These are phyloP conservation scores for Boletellus ananas DNA, from an alignment of 768 basidiomycete species.

Conservation along the genomic window DNA sequence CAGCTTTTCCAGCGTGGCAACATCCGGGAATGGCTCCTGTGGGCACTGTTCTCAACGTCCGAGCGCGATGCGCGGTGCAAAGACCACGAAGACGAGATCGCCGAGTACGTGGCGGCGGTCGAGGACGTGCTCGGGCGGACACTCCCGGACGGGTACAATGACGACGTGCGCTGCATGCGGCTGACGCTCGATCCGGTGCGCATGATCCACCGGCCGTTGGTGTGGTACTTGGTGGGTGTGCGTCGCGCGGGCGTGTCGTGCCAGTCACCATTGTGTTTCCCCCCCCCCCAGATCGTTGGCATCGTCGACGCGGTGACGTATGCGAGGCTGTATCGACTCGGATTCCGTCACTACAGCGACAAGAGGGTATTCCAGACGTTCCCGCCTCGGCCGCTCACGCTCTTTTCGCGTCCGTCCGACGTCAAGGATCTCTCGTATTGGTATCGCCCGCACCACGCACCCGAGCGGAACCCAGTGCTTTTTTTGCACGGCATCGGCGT, in stretches of 20 bases:
- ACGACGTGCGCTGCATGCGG: slow-evolving; percentile 43
- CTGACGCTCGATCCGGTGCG: slow-evolving; percentile 55
- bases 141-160: slow-evolving; percentile 39
- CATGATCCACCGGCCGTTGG: slow-evolving; percentile 53
- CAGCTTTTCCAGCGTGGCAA: slow-evolving; percentile 42
- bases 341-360: slow-evolving; percentile 52
- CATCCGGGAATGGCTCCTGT: slow-evolving; percentile 58
- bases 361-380: slow-evolving; percentile 40
- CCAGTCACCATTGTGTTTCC: too few species aligned
- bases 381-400: slow-evolving; percentile 47
- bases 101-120: slow-evolving; percentile 40
- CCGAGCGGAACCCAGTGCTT: slow-evolving; percentile 48
- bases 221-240: slow-evolving; percentile 57
- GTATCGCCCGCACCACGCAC: slow-evolving; percentile 48
- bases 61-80: slow-evolving; percentile 22
- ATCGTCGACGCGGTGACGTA: slow-evolving; percentile 46
- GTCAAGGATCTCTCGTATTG: slow-evolving; percentile 40
- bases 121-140: slow-evolving; percentile 40
- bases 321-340: slow-evolving; percentile 36
- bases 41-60: slow-evolving; percentile 53
- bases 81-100: slow-evolving; percentile 50
- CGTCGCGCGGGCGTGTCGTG: neutral
- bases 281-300: slow-evolving; percentile 44
- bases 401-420: slow-evolving; percentile 41
- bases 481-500: slow-evolving; percentile 72